These are phyloP conservation scores for Mucor mucedo DNA, from an alignment of 371 early-diverging fungal species.

Conservation along the genomic window DNA sequence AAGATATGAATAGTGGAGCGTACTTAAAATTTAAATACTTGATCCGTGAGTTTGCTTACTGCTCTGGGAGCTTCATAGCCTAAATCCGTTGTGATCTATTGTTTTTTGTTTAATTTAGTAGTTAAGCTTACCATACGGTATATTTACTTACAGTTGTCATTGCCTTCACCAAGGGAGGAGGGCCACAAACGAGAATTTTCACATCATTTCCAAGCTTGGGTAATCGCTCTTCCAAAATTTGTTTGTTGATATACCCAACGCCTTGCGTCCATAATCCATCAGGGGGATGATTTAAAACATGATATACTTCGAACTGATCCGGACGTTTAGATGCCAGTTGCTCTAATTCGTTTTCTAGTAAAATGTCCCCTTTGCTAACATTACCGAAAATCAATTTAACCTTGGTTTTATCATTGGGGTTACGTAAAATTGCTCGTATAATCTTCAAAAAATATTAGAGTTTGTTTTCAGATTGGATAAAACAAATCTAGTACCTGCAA, in stretches of 20 bases:
- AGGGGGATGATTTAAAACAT: slow-evolving; percentile 75
- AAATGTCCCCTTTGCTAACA: slow-evolving; percentile 51
- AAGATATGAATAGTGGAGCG: too few species aligned
- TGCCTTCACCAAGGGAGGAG: slow-evolving; percentile 85
- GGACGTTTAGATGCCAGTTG: slow-evolving; percentile 68
- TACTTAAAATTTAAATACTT: slow-evolving; percentile 68
- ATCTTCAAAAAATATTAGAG: slow-evolving; percentile 53
- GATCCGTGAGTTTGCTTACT: slow-evolving; percentile 73
- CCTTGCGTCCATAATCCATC: slow-evolving; percentile 79
- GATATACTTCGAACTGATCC: slow-evolving; percentile 76
- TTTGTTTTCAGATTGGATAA: too few species aligned
- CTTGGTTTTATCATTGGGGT: slow-evolving; percentile 50
- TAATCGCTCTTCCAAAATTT: slow-evolving; percentile 70
- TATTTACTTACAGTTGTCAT: slow-evolving; percentile 53
- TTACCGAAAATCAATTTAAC: slow-evolving; percentile 28
- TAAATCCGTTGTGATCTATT: slow-evolving; percentile 55
- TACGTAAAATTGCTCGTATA: slow-evolving; percentile 72
- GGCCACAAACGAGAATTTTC: slow-evolving; percentile 90
- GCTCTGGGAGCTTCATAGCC: slow-evolving; percentile 70
- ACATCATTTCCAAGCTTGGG: slow-evolving; percentile 71
- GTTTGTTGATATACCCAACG: slow-evolving; percentile 78
- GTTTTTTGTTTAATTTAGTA: neutral
- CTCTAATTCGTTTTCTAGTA: slow-evolving; percentile 80
- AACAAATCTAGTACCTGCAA: slow-evolving; percentile 60
- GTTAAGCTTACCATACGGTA: neutral